phyloP scores from a whole-genome alignment of 1,139 yeast genomes.

The Sugiyamaella pinicola region DNA sequence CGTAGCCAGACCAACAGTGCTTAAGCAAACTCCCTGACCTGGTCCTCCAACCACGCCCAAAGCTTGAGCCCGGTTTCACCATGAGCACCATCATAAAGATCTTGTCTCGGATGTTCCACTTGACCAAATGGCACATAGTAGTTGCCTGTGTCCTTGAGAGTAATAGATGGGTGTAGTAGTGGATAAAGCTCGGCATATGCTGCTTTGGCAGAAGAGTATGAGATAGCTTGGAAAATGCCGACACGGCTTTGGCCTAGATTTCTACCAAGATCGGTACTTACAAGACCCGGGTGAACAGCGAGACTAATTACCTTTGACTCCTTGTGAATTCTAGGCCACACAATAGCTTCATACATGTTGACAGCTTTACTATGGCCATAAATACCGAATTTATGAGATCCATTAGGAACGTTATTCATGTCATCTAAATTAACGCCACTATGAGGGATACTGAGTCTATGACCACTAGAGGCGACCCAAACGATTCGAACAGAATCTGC shows the following conservation, averaged over 20 bases:
- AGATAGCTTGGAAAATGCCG: constrained; percentile 2
- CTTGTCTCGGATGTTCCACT: constrained; percentile 30
- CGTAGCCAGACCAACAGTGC: too few species aligned
- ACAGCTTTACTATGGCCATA: constrained; percentile 57
- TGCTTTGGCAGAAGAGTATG: constrained; percentile 39
- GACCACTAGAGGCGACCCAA: constrained; percentile 52
- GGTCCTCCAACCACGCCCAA: constrained; percentile 41
- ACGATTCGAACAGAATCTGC: constrained; percentile 45
- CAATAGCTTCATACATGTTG: constrained; percentile 48
- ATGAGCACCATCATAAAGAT: constrained; percentile 35
- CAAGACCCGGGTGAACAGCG: constrained; percentile 52
- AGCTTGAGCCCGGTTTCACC: constrained; percentile 41
- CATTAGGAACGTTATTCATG: constrained; percentile 7
- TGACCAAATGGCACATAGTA: constrained; percentile 38
- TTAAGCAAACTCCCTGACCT: constrained; percentile 22
- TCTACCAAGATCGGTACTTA: constrained; percentile 49
- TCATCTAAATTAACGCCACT: constrained; percentile 13
- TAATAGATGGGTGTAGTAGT: constrained; percentile 46
- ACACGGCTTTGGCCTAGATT: constrained; percentile 27
- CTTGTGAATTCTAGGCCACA: constrained; percentile 48
- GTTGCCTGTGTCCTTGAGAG: constrained; percentile 42
- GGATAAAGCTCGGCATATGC: constrained; percentile 49
- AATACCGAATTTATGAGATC: constrained; percentile 1
- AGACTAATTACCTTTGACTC: constrained; percentile 43
- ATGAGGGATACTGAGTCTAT: constrained; percentile 30